phyloP scores from a whole-genome alignment of 164 flowering plant species.

The Vitis riparia region DNA sequence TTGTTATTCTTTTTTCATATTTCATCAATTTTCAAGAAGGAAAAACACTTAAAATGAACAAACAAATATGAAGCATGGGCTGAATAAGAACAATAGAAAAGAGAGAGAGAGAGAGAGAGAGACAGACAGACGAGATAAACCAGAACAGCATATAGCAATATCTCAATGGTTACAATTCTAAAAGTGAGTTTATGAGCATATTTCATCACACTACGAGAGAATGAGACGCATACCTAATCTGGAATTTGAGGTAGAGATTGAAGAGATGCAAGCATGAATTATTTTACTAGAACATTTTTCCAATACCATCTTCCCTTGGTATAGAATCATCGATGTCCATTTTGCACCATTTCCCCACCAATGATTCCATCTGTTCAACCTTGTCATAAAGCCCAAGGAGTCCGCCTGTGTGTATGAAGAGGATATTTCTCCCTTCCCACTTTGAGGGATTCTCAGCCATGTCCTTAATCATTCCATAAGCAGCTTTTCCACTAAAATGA shows the following conservation, averaged over 20 bases:
- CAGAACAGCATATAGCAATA: too few relatives aligned
- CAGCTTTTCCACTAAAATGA: conserved; percentile 82
- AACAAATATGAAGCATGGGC: too few relatives aligned
- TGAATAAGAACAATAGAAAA: too few relatives aligned
- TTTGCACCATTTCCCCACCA: conserved; percentile 60
- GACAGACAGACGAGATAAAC: too few relatives aligned
- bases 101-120: too few relatives aligned
- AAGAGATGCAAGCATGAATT: neutral
- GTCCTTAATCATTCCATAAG: conserved; percentile 75
- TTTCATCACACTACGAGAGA: too few relatives aligned
- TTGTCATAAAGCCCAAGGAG: conserved; percentile 90
- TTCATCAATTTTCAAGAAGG: too few relatives aligned
- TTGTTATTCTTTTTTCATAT: too few relatives aligned
- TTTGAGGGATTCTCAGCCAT: conserved; percentile 71
- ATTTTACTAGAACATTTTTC: conserved; percentile 69
- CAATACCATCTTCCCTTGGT: conserved; percentile 70
- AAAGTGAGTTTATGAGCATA: too few relatives aligned
- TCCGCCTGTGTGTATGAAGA: conserved; percentile 96
- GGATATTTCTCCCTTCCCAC: conserved; percentile 87
- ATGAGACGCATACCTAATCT: neutral
- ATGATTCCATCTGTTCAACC: conserved; percentile 57
- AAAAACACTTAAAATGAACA: too few relatives aligned
- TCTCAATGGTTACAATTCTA: too few relatives aligned
- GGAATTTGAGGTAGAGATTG: neutral
- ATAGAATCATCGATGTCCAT: conserved; percentile 69